These are phyloP conservation scores for Batrachochytrium dendrobatidis DNA, from an alignment of 371 early-diverging fungal species.

Conservation along the genomic window DNA sequence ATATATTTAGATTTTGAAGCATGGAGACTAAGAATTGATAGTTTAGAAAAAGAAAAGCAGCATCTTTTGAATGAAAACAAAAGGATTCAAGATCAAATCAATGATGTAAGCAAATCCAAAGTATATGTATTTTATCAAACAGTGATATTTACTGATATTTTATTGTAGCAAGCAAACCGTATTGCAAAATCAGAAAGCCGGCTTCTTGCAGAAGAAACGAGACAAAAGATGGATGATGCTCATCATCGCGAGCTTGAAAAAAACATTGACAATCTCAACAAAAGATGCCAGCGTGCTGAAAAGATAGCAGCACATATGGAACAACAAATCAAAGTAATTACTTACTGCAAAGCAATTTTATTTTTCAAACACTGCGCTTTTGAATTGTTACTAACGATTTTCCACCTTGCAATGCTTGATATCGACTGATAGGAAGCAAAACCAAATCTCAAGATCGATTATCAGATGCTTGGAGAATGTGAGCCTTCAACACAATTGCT, in stretches of 20 bases:
- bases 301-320: slow-evolving; percentile 37
- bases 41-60: slow-evolving; percentile 25
- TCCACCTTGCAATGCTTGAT: too few relatives aligned
- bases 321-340: slow-evolving; percentile 30
- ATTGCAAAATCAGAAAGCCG: slow-evolving; percentile 11
- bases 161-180: slow-evolving; percentile 7
- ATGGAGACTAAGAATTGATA: slow-evolving; percentile 38
- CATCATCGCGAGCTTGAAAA: background rate
- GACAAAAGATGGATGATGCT: background rate
- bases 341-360: background rate
- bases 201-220: slow-evolving; percentile 1
- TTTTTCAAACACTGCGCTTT: too few relatives aligned
- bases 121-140: background rate
- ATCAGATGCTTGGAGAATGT: slow-evolving; percentile 21
- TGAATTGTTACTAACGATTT: too few relatives aligned
- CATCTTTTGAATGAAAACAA: slow-evolving; percentile 31
- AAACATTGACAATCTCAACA: background rate
- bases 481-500: slow-evolving; percentile 38
- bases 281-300: background rate
- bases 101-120: slow-evolving; percentile 12
- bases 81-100: slow-evolving; percentile 19
- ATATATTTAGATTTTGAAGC: slow-evolving; percentile 23
- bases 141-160: background rate
- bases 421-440: slow-evolving; percentile 27
- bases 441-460: slow-evolving; percentile 38